A percentile compares a stretch with the other conserved stretches of the same genome.
Evolutionary conservation across 192 early-diverging fungal species (phyloP).

Genomic region (Dimargaris cristalligena): DNA sequence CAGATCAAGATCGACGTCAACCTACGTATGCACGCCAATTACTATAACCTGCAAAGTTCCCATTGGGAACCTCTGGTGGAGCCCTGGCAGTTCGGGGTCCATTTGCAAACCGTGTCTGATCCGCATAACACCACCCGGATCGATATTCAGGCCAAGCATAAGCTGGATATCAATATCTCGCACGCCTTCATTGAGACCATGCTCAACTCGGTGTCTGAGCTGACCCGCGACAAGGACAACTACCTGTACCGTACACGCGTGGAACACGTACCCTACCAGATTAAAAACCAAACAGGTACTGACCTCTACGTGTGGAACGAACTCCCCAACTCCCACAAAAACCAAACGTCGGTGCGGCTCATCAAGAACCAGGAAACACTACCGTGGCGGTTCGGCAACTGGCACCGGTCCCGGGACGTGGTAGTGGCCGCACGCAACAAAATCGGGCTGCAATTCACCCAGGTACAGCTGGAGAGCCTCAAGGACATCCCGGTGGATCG

Average conservation of each 20-base stretch:
- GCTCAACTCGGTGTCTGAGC: constrained; percentile 35
- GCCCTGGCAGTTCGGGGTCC: constrained; percentile 60
- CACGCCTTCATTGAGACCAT: constrained; percentile 65
- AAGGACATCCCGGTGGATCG: constrained; percentile 78
- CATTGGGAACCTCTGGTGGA: constrained; percentile 98
- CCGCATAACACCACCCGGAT: constrained; percentile 23
- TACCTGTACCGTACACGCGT: constrained; percentile 17
- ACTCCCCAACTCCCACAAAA: constrained; percentile 31
- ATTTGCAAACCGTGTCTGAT: constrained; percentile 18
- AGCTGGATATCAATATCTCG: constrained; percentile 71
- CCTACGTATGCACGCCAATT: constrained; percentile 63
- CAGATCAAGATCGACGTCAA: constrained; percentile 44
- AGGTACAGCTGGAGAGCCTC: constrained; percentile 78
- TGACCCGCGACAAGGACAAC: constrained; percentile 24
- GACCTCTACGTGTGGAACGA: constrained; percentile 79
- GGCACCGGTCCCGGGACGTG: constrained; percentile 80
- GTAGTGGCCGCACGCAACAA: constrained; percentile 44
- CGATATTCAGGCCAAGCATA: constrained; percentile 49
- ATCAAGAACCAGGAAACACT: constrained; percentile 55
- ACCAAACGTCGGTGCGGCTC: constrained; percentile 48
- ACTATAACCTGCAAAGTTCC: constrained; percentile 92
- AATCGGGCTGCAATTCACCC: constrained; percentile 69
- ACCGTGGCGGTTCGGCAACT: constrained; percentile 95
- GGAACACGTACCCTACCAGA: constrained; percentile 57
- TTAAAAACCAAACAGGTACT: constrained; percentile 86